These are phyloP conservation scores for Canna indica DNA, from an alignment of 176 grass and related monocot genomes.

Conservation along the genomic window DNA sequence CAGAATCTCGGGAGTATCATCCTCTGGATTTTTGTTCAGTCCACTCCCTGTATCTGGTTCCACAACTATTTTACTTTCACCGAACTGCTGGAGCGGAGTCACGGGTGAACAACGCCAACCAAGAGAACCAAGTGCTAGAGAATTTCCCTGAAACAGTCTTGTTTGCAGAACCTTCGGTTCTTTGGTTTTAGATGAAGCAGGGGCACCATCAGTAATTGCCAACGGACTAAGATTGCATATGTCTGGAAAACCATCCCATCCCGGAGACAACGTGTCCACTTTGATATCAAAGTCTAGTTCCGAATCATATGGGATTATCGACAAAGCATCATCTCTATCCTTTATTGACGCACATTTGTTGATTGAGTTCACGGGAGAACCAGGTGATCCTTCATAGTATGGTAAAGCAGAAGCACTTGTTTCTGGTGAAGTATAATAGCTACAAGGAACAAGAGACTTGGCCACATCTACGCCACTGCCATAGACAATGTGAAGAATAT, in stretches of 20 bases:
- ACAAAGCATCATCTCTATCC: not conserved
- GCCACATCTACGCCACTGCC: slow-evolving; percentile 12
- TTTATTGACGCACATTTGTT: slow-evolving; percentile 6
- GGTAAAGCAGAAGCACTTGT: slow-evolving; percentile 11
- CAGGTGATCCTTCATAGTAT: slow-evolving; percentile 11
- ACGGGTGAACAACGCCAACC: slow-evolving; percentile 17
- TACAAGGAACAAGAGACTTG: not conserved
- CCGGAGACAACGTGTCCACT: slow-evolving; percentile 15
- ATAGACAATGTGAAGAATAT: not conserved
- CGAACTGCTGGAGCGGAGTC: slow-evolving; percentile 17
- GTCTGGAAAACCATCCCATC: slow-evolving; percentile 27
- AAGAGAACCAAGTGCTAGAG: not conserved
- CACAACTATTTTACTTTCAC: slow-evolving; percentile 1
- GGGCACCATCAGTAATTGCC: not conserved
- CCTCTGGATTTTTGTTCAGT: not conserved
- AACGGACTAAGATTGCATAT: slow-evolving; percentile 16
- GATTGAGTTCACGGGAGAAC: slow-evolving; percentile 18
- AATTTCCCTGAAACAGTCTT: slow-evolving; percentile 8
- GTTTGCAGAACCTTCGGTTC: slow-evolving; percentile 12
- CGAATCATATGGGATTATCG: not conserved
- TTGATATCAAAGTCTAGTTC: not conserved
- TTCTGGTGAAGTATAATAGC: slow-evolving; percentile 20
- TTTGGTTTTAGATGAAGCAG: slow-evolving; percentile 14
- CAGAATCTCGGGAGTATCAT: slow-evolving; percentile 8
- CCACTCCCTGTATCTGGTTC: slow-evolving; percentile 10